Conservation (phyloP, 2,329 filamentous ascomycete species). For the Dissoconium aciculare region DNA sequence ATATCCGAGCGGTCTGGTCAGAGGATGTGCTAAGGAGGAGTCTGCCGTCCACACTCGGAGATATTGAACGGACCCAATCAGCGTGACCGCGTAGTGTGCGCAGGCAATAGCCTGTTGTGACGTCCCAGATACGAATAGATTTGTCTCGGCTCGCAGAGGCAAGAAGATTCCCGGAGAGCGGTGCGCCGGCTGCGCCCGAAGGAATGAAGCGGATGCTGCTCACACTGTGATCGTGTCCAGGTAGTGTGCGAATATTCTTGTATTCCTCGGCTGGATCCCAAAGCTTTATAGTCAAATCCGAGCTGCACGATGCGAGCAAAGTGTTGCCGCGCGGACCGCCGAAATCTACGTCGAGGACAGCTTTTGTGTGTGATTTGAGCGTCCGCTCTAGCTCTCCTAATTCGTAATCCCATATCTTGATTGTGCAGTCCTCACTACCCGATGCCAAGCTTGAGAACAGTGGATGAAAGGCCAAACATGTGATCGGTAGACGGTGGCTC, state of each 20-base stretch:
- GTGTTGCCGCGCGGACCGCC: conserved; percentile 70
- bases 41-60: conserved; percentile 65
- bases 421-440: conserved; percentile 80
- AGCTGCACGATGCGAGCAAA: conserved; percentile 69
- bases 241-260: conserved; percentile 83
- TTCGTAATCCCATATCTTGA: conserved; percentile 98
- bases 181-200: conserved; percentile 61
- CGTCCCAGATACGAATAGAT: conserved; percentile 79
- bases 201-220: conserved; percentile 80
- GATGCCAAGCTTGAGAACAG: conserved; percentile 81
- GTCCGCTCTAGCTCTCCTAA: conserved; percentile 79
- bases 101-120: conserved; percentile 81
- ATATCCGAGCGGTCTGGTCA: conserved; percentile 67
- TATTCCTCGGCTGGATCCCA: conserved; percentile 90
- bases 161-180: conserved; percentile 67
- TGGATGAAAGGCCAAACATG: conserved; percentile 82
- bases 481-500: conserved; percentile 68
- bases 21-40: conserved; percentile 72
- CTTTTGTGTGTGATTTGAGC: conserved; percentile 80
- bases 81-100: conserved; percentile 76
- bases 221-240: conserved; percentile 84
- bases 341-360: conserved; percentile 78
- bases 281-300: conserved; percentile 82
- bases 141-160: conserved; percentile 78
- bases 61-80: conserved; percentile 84